Evolutionary conservation across 768 basidiomycete genomes (phyloP), one percentile per base, ranked within the genome.

Genomic region (Russula ochroleuca): DNA sequence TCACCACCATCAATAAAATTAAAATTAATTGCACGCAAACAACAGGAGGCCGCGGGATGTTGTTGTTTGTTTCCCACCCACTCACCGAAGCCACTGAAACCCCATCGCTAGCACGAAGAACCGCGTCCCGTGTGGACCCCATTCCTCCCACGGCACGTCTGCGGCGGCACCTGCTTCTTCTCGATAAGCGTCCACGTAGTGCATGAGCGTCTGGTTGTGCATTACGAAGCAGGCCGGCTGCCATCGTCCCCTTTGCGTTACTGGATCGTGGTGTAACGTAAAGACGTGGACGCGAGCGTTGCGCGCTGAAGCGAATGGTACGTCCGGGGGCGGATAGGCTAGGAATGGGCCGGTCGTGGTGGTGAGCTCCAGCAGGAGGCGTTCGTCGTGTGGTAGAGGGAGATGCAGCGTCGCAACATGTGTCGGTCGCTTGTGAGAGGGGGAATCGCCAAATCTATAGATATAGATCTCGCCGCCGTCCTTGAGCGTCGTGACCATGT

Each of bases 381-480:
- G 65, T 3, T 67, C 64, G 1, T 35, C 41, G 55, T 61, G 41
- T 1, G 71, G 45, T 3, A 61, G 57, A 1, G 74, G 74, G 2
- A 76, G 66, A 11, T 57, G 59, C n/a, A 76, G 70, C 11, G 57
- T 65, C 1, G 70, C 73, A 53, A 72, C 68, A 43, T 66, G 72
- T 17, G 49, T 59, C 8, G 59, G 63, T 4, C 31, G 31, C 19
- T 38, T 19, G 48, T n/a, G 50, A 50, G 41, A 41, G 15, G 51
- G 57, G 33, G 67, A 68, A 9, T 35, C 59, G 23, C 47, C 51
- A 58, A 83, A 80, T 0, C 75, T 70, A 62, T 76, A 84, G 13
- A 85, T 61, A 21, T 78, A 70, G 59, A 85, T 73, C 1, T 75
- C 62, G 5, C 83, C 83, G 6, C 52, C 47, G 6, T 69, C 70